Conservation (phyloP, 495 filamentous ascomycete species). For the Aspergillus bridgeri region DNA sequence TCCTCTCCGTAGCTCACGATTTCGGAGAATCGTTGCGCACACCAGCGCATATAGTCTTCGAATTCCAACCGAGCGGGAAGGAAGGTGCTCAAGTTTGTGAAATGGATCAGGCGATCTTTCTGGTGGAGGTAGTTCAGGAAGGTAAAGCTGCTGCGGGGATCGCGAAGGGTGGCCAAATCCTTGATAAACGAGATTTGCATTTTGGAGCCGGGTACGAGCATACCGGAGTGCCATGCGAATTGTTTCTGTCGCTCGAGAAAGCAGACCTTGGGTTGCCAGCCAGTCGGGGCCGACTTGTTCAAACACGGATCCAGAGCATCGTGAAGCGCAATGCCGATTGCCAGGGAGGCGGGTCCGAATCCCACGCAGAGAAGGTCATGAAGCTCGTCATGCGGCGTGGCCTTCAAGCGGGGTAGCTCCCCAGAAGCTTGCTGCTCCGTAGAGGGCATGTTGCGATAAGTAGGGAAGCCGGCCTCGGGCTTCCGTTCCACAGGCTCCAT, state of each 20-base stretch:
- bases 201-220: conserved; percentile 86
- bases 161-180: conserved; percentile 83
- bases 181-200: conserved; percentile 99
- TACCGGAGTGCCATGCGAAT: conserved; percentile 92
- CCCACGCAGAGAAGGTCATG: conserved; percentile 88
- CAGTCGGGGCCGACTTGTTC: conserved; percentile 20
- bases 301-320: conserved; percentile 54
- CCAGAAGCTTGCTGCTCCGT: conserved; percentile 13
- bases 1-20: conserved; percentile 76
- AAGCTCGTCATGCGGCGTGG: conserved; percentile 49
- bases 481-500: conserved; percentile 24
- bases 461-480: conserved; percentile 21
- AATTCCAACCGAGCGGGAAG: conserved; percentile 83
- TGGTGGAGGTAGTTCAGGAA: conserved; percentile 90
- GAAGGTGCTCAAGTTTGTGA: conserved; percentile 88
- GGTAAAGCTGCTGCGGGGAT: conserved; percentile 88
- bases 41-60: conserved; percentile 94
- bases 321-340: conserved; percentile 87
- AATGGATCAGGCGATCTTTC: conserved; percentile 75
- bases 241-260: conserved; percentile 82
- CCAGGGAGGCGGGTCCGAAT: conserved; percentile 88
- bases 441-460: conserved; percentile 22
- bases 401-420: conserved; percentile 20
- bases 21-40: conserved; percentile 73
- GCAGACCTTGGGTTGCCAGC: conserved; percentile 60